Base-by-base conservation (phyloP, 1,284 basidiomycete genomes). In the Caloboletus firmus region DNA sequence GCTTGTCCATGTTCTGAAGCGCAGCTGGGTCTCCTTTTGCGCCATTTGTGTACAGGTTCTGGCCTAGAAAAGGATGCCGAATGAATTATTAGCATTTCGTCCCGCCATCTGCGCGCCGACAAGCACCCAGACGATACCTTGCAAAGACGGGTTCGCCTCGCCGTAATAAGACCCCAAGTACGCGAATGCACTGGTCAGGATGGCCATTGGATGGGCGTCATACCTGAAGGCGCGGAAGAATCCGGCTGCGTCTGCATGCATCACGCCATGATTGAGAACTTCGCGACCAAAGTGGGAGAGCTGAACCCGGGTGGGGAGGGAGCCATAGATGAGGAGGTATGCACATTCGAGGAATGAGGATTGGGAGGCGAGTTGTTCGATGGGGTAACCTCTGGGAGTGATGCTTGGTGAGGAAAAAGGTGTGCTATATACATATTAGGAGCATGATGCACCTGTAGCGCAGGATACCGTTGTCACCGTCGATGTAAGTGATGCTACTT, bases 121-220 rank as follows among this genome's bases (percentile, higher is more conserved):
- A 7, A 35, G 44, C 9, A 28, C 9, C 20, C 17, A 28, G 6
- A 28, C 46, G 17, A 37, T 57, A 82, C 87, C 87, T 77, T 86
- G 83, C 3, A 91, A 66, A 7, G 87, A 89, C 4, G 89, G 89
- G 65, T 91, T 91, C 8, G 88, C 89, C 63, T 90, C 87, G 62
- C 80, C 78, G 59, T 93, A 92, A 69, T 91, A 93, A 10, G 91
- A 92, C 9, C 92, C 91, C 26, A 94, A 72, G 62, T 93, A 92
- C 12, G 92, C 83, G 63, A 94, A 90, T 4, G 89, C 89, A 59
- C 87, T 89, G 5, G 88, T 91, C 43, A 95, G 76, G 60, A 95
- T 93, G 18, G 89, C 83, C 91, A 94, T 93, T 0, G 91, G 91
- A 64, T 93, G 91, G 1, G 90, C 89, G 61, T 93, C 91, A 66